Evolutionary conservation across 768 basidiomycete genomes (phyloP), one percentile per base, ranked within the genome.

Genomic region (Pisolithus marmoratus): DNA sequence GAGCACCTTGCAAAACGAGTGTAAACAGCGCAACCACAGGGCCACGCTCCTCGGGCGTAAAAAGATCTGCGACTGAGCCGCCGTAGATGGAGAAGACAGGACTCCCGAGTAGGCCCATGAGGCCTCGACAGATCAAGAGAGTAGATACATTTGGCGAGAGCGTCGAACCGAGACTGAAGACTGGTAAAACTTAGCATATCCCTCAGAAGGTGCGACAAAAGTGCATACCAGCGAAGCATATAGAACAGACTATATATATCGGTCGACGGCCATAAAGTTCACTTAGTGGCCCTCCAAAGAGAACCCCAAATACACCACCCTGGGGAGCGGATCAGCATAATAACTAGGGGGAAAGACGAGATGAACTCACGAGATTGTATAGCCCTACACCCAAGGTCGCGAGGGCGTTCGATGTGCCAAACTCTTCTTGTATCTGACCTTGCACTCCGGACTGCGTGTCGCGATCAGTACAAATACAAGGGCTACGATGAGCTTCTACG

Each of bases 1-100:
- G 60, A 46, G 60, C 63, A 34, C 63, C 63, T 51, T 64, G 63
- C 8, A 60, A 55, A 7, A 64, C 56, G 20, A 64, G 31, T 12
- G 59, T 62, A 45, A 64, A 64, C 2, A 64, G 20, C 27, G 63
- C 58, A 19, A 64, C 51, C 38, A 64, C 51, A 12, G 59, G 45
- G 2, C 57, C 57, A 31, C 63, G 63, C 27, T 64, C 63, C 7
- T 62, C 57, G 4, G 60, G 55, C 22, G 31, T 24, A 44, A 64
- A 64, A 56, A 64, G 52, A 41, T 64, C 60, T 14, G 57, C 56
- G 47, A 64, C 53, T 43, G 63, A 52, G 17, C 63, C 60, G 8
- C 62, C 63, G n/a, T 64, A 64, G 12, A 60, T 37, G 4, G 63
- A 42, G 20, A 64, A 62, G 36, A 58, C 37, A 1, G 57, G 58